A percentile compares a stretch with the other conserved stretches of the same genome.
Conservation (phyloP, 805 yeast species). For the Pichia eremophila region DNA sequence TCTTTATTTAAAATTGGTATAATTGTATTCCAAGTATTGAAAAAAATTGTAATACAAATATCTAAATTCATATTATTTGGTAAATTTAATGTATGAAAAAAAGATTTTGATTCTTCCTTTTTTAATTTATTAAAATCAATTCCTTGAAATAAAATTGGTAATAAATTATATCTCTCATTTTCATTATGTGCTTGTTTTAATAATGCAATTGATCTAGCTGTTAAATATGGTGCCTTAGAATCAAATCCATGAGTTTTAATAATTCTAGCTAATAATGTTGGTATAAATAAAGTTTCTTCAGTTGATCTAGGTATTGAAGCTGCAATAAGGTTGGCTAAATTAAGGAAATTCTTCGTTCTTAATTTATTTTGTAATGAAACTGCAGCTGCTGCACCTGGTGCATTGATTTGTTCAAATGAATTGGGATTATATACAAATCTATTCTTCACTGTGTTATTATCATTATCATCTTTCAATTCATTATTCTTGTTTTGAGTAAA, state of each 20-base stretch:
- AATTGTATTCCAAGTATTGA: slow-evolving; percentile 67
- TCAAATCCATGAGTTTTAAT: slow-evolving; percentile 65
- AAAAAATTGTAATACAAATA: slow-evolving; percentile 55
- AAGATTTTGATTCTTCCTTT: slow-evolving; percentile 34
- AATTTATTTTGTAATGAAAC: slow-evolving; percentile 41
- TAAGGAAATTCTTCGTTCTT: slow-evolving; percentile 34
- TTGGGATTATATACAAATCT: slow-evolving; percentile 12
- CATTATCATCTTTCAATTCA: not conserved
- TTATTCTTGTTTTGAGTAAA: not conserved
- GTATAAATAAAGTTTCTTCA: slow-evolving; percentile 68
- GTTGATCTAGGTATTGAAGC: slow-evolving; percentile 69
- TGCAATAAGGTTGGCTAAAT: slow-evolving; percentile 52
- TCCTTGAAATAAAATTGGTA: slow-evolving; percentile 24
- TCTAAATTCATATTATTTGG: slow-evolving; percentile 56
- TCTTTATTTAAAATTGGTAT: slow-evolving; percentile 64
- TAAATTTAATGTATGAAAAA: slow-evolving; percentile 34
- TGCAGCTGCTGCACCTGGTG: slow-evolving; percentile 70
- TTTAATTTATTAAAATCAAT: slow-evolving; percentile 31
- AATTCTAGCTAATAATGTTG: slow-evolving; percentile 58
- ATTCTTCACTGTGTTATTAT: not conserved
- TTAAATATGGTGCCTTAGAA: slow-evolving; percentile 58
- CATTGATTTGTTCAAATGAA: slow-evolving; percentile 56
- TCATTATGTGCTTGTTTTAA: slow-evolving; percentile 41
- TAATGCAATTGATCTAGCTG: slow-evolving; percentile 64
- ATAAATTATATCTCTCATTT: slow-evolving; percentile 19